Evolutionary conservation across 352 stramenopile genomes (phyloP).

Genomic region (Globisporangium irregulare): DNA sequence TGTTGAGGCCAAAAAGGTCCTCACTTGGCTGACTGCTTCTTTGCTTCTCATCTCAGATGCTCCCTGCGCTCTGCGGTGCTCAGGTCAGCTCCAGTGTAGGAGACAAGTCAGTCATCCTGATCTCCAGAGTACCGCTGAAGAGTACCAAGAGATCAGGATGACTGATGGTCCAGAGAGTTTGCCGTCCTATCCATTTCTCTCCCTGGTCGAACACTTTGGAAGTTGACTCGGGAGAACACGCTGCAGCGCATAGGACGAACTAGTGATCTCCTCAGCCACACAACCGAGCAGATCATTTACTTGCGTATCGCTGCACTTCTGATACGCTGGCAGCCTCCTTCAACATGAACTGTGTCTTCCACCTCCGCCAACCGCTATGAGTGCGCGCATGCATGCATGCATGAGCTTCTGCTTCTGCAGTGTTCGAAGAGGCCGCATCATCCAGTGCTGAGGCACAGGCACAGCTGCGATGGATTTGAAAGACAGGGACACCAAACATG

Average conservation of each 20-base stretch:
- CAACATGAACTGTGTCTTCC: not conserved
- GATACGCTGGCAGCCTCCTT: not conserved
- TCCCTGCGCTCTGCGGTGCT: not conserved
- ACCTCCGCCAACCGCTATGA: not conserved
- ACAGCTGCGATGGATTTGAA: not conserved
- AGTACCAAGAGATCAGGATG: not conserved
- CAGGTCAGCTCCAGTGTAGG: not conserved
- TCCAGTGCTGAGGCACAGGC: not conserved
- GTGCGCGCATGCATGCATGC: not conserved
- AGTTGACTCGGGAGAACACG: not conserved
- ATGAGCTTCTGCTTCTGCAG: not conserved
- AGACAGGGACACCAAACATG: not conserved
- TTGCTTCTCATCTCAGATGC: not conserved
- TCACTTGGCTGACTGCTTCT: not conserved
- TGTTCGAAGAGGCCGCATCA: not conserved
- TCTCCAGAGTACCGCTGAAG: not conserved
- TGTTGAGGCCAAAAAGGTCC: not conserved
- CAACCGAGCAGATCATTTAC: not conserved
- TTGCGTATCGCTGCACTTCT: not conserved
- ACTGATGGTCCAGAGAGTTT: not conserved
- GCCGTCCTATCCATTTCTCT: not conserved
- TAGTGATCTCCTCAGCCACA: not conserved
- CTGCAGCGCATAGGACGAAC: not conserved
- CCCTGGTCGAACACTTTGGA: not conserved
- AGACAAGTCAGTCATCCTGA: too few species aligned